These are phyloP conservation scores for Colletotrichum cordylinicola DNA, from an alignment of 2,329 filamentous ascomycete species.

Conservation along the genomic window DNA sequence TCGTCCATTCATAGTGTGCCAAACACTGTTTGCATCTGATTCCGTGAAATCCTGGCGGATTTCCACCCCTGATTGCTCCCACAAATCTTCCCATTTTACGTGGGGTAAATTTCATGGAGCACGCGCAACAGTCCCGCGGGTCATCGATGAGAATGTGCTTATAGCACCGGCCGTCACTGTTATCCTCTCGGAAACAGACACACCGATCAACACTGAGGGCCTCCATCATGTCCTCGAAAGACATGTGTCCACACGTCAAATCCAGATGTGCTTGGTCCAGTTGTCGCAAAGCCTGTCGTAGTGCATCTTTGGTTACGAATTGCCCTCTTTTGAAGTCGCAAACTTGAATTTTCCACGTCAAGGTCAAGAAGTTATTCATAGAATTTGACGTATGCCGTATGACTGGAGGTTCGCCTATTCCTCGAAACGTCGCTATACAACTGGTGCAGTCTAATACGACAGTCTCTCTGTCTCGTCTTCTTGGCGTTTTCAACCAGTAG, in stretches of 20 bases:
- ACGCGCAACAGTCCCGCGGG: neutral
- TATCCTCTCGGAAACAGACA: neutral
- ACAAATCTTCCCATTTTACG: neutral
- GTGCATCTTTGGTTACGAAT: neutral
- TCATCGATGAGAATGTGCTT: accelerated
- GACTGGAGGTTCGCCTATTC: neutral
- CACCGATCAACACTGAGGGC: neutral
- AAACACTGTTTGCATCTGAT: neutral
- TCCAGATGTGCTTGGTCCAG: neutral
- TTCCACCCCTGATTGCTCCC: neutral
- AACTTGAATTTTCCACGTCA: neutral
- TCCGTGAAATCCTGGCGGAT: neutral
- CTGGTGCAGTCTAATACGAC: neutral
- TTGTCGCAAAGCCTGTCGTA: neutral
- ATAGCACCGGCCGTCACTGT: neutral
- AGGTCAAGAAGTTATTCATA: accelerated
- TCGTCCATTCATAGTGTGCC: neutral
- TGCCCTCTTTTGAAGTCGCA: neutral
- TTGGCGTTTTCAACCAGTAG: neutral
- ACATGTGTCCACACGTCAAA: neutral
- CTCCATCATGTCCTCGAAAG: neutral
- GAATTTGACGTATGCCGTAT: neutral
- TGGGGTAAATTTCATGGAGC: neutral
- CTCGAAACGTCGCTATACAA: neutral
- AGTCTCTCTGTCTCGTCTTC: accelerated